phyloP scores from a whole-genome alignment of 176 grass and related monocot species.

The Musa beccarii region DNA sequence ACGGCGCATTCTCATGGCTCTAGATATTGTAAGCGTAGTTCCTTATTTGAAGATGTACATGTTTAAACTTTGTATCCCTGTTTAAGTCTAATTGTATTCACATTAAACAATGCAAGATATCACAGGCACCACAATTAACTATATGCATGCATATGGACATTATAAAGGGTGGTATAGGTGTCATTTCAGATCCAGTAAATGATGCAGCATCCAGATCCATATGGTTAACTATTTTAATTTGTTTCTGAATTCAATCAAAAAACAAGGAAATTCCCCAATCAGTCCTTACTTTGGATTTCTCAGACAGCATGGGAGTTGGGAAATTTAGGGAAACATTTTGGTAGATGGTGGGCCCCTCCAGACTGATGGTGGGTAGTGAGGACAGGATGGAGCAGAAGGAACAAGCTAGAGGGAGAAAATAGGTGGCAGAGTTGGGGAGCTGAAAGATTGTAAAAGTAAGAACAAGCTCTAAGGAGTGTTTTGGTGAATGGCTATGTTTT shows the following conservation, averaged over 20 bases:
- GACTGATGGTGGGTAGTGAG: neutral
- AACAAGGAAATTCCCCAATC: neutral
- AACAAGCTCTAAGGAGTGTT: too few species aligned
- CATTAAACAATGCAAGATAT: neutral
- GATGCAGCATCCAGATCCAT: too few species aligned
- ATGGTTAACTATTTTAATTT: neutral
- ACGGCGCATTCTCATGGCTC: slow-evolving; percentile 85
- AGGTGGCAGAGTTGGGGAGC: too few species aligned
- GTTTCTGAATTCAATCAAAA: neutral
- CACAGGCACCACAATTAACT: neutral
- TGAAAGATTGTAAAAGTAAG: too few species aligned
- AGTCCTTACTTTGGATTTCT: neutral
- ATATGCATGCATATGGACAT: neutral
- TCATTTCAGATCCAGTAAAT: neutral
- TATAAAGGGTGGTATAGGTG: too few species aligned
- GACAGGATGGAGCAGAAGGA: neutral
- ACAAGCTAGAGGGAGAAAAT: too few species aligned
- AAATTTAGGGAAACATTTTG: neutral
- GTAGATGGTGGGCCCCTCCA: neutral
- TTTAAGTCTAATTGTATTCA: neutral
- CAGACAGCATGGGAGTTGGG: neutral
- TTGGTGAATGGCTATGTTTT: too few species aligned
- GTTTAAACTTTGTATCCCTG: neutral
- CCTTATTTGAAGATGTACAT: neutral
- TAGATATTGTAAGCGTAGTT: slow-evolving; percentile 85